Base-by-base conservation (phyloP, 495 filamentous ascomycete genomes). In the Trypethelium eluteriae region DNA sequence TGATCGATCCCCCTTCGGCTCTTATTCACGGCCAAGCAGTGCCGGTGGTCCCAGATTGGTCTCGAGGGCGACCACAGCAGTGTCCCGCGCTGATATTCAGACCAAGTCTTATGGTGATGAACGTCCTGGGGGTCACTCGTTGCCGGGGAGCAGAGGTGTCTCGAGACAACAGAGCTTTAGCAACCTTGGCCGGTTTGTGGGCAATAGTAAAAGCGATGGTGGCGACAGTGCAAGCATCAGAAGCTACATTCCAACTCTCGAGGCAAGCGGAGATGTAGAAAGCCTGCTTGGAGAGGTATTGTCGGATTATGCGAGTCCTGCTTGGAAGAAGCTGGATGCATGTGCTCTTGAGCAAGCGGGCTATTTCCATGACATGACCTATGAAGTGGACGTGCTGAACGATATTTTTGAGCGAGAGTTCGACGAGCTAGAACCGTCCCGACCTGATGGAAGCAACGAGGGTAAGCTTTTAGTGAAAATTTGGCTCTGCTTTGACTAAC, bases 151-250 rank as follows among this genome's bases (percentile, higher is more conserved):
- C 34, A 74, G 78, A 57, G 50, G 69, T 47, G 67, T 76, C 65
- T 71, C 73, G 62, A 50, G 73, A 59, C 72, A 57, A 71, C 71
- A 68, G 73, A 75, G 61, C 70, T 78, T 62, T 77, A 16, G 79
- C 69, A 83, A 81, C 49, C 72, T 83, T 9, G 80, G 76, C 63
- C 81, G 79, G 47, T 70, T 83, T 61, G 75, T 77, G 34, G 81
- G 78, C 62, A 72, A 77, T n/a, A 78, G 75, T 67, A 79, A 73
- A 9, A 88, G 85, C 70, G 89, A 91, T 65, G 77, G 79, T n/a
- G 88, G 87, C 57, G 95, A 98, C 69, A 85, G 85, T 10, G 86
- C 88, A 67, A 98, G 95, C 73, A 80, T 98, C 49, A 85, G 84
- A 76, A 97, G 92, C 80, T 87, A 86, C 74, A 84, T 88, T 10